Evolutionary conservation across 305 asterid species (phyloP), one percentile per base, ranked within the genome.

Genomic region (Fraxinus paxiana): DNA sequence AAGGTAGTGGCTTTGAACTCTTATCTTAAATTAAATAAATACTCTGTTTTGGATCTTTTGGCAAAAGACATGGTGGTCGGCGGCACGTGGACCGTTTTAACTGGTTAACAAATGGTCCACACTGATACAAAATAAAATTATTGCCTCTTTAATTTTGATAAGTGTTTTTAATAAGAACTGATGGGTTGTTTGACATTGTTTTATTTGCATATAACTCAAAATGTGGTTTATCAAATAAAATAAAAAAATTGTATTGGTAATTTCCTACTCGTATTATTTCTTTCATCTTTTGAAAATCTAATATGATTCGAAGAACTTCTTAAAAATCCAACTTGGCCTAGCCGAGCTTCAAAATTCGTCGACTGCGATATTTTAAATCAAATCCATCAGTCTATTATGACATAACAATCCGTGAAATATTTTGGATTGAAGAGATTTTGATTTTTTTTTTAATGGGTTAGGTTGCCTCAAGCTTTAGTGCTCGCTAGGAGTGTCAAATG

Each of bases 31-130:
- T 10, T 28, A 28, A 28, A 28, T 28, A 28, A 28, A 28, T 28
- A 38, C 28, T 41, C 5, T 35, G 18, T 41, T 73, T 79, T 65
- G 74, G 80, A 73, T 81, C 82, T 17, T 54, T 17, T 73, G 38
- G 77, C 63, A 28, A 72, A 56, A 76, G 72, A 73, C 71, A 59
- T n/a, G 30, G 83, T 46, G 22, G 18, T 22, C 70, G 82, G 31
- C 59, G 80, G 30, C 84, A 80, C 88, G 82, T 80, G 86, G 80
- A 48, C 83, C n/a, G 73, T 82, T 79, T 79, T 41, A 54, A 79
- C 76, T 75, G 79, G 85, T 75, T 69, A 46, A 31, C 80, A 61
- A 31, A 74, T 71, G 79, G 34, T 83, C 72, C 82, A 43, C 73
- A 31, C 79, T 76, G 46, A n/a, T 71, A 17, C 31, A 38, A 54